Conservation (phyloP, 2,329 filamentous ascomycete genomes). For the Lachnellula willkommii region DNA sequence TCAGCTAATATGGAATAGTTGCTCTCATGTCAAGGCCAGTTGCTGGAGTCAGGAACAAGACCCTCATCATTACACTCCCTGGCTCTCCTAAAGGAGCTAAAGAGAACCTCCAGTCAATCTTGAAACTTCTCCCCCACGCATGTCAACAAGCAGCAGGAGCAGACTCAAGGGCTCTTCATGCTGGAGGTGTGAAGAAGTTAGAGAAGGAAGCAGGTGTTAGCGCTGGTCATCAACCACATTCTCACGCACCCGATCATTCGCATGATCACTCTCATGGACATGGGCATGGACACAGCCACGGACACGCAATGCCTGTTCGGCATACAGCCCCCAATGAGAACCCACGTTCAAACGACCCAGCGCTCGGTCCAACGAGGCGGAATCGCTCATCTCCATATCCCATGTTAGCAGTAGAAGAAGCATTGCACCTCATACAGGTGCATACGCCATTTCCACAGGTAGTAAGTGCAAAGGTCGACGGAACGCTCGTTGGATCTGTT, state of each 20-base stretch:
- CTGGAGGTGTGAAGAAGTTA: constrained; percentile 74
- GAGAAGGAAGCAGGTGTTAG: constrained; percentile 73
- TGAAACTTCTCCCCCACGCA: constrained; percentile 93
- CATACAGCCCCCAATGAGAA: constrained; percentile 63
- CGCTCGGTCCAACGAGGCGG: constrained; percentile 59
- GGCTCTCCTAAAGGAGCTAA: constrained; percentile 93
- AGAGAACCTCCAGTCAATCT: constrained; percentile 83
- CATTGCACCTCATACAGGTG: constrained; percentile 65
- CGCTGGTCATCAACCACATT: constrained; percentile 34
- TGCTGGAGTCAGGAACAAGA: constrained; percentile 76
- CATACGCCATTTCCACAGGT: constrained; percentile 62
- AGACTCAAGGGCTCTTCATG: constrained; percentile 74
- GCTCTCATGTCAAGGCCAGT: constrained; percentile 95
- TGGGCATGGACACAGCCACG: constrained; percentile 56
- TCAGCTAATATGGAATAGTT: constrained; percentile 49
- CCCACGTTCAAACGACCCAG: constrained; percentile 55
- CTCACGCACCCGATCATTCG: constrained; percentile 41
- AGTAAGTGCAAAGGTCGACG: constrained; percentile 55
- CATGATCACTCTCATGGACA: constrained; percentile 48
- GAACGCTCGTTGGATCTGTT: constrained; percentile 66
- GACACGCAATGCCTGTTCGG: constrained; percentile 58
- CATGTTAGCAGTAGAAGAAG: constrained; percentile 82
- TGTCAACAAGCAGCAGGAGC: constrained; percentile 81
- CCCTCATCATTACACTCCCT: constrained; percentile 81
- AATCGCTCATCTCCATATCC: constrained; percentile 85